Base-by-base conservation (phyloP, 2,329 filamentous ascomycete species). In the Tothia fuscella region DNA sequence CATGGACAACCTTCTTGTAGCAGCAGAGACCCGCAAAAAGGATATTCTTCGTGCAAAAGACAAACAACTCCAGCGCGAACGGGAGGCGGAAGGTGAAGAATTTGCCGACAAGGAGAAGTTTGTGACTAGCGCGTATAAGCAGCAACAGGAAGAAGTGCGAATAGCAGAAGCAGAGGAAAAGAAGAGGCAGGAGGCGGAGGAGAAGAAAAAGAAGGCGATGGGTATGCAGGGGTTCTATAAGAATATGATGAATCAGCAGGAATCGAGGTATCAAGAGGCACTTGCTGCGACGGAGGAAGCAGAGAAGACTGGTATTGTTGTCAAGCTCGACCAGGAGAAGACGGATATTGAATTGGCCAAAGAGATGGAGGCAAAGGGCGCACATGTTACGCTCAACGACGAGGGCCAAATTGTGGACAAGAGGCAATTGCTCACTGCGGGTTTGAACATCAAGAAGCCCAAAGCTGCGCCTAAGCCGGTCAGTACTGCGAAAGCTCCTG, bases 51-150 rank as follows among this genome's bases (percentile, higher is more conserved):
- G 87, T 21, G 84, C 84, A 3, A 79, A 84, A 54, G 84, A 91
- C 62, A 86, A 86, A 61, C 75, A 82, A 58, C 70, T 91, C 51
- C 78, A 82, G 51, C 72, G 78, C 19, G 84, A 91, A 56, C 72
- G 84, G 34, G 83, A 83, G 52, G 79, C 76, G 0, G 85, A 91
- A 56, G 84, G 84, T 14, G 84, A 89, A 25, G 80, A 82, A 54
- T 91, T 78, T 52, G 80, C 73, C 0, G 84, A 80, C 52, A 91
- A 88, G 63, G 85, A 91, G 56, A 84, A 80, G 60, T 91, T 91
- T 50, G 85, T 91, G 25, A 91, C 84, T 0, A 80, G 78, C 44
- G 83, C 83, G 26, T 93, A 91, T 58, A 85, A 82, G 64, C 71
- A 72, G 54, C 83, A 89, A 55, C 82, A 88, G 53, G 82, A 81